Conservation (phyloP, 345 rosid species). For the Fremontodendron californicum region DNA sequence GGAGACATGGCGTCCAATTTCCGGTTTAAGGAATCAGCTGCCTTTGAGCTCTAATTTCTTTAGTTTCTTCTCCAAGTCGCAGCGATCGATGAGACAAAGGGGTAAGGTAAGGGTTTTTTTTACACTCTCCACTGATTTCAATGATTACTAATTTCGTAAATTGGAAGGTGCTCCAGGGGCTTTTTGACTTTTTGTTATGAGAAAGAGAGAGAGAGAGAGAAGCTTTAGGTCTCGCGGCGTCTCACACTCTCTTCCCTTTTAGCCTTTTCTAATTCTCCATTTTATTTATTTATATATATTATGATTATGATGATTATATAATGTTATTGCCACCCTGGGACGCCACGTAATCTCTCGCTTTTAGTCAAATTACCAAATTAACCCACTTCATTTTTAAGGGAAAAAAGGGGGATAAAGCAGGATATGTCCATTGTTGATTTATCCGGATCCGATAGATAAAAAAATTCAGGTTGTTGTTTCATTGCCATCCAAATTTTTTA, state of each 20-base stretch:
- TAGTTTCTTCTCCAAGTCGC: not conserved
- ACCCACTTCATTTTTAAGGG: not conserved
- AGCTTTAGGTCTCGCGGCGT: constrained; percentile 3
- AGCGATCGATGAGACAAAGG: not conserved
- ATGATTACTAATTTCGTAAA: constrained; percentile 21
- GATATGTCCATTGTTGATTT: too few species aligned
- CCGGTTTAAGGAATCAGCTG: not conserved
- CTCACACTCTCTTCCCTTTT: constrained; percentile 3
- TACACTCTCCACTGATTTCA: constrained; percentile 3
- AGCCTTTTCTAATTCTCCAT: not conserved
- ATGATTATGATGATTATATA: not conserved
- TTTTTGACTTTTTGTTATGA: not conserved
- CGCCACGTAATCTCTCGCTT: constrained; percentile 25
- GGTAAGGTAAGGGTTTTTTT: not conserved
- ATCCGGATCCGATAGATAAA: too few species aligned
- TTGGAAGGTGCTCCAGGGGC: constrained; percentile 2
- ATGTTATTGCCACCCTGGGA: constrained; percentile 18
- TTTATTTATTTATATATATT: not conserved
- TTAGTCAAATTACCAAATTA: not conserved
- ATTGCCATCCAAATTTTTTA: too few species aligned
- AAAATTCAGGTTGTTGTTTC: too few species aligned
- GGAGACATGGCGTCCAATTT: constrained; percentile 24
- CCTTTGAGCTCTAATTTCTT: not conserved
- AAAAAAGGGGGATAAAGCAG: not conserved
- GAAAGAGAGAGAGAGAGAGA: not conserved